Percentiles rank a stretch among this genome's conserved stretches.
Evolutionary conservation across 768 basidiomycete genomes (phyloP).

Genomic region (Panaeolus papilionaceus): DNA sequence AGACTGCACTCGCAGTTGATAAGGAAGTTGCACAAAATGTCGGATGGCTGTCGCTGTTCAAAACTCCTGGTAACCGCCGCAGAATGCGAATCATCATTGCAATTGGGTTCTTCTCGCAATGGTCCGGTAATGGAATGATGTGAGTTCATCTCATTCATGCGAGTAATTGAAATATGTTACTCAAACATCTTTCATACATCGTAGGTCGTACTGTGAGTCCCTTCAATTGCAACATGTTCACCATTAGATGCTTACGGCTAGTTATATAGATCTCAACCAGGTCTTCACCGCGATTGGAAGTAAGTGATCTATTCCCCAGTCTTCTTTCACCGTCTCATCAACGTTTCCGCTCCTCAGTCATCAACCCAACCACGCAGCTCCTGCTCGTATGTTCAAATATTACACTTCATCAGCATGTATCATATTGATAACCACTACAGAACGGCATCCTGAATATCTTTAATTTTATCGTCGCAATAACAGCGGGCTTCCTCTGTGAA

Average conservation of each 20-base stretch:
- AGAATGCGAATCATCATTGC: constrained; percentile 81
- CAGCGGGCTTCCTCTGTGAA: constrained; percentile 53
- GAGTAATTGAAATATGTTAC: not conserved
- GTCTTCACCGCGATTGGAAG: constrained; percentile 72
- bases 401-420: not conserved
- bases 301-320: not conserved
- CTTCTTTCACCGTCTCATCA: not conserved
- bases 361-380: constrained; percentile 64
- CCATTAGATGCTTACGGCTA: not conserved
- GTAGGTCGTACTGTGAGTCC: constrained; percentile 3
- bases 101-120: constrained; percentile 84
- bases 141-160: constrained; percentile 55
- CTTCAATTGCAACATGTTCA: not conserved
- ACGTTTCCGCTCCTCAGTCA: constrained; percentile 35
- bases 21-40: constrained; percentile 61
- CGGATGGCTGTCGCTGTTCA: constrained; percentile 73
- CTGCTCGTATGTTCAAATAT: constrained; percentile 50
- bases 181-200: not conserved
- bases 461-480: constrained; percentile 59
- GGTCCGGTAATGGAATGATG: constrained; percentile 86
- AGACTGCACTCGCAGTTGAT: constrained; percentile 77
- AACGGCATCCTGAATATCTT: constrained; percentile 87
- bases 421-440: not conserved
- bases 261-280: constrained; percentile 57
- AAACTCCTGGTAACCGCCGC: constrained; percentile 72